Evolutionary conservation across 2,329 filamentous ascomycete species (phyloP).

Genomic region (Domatiomyces globalis): DNA sequence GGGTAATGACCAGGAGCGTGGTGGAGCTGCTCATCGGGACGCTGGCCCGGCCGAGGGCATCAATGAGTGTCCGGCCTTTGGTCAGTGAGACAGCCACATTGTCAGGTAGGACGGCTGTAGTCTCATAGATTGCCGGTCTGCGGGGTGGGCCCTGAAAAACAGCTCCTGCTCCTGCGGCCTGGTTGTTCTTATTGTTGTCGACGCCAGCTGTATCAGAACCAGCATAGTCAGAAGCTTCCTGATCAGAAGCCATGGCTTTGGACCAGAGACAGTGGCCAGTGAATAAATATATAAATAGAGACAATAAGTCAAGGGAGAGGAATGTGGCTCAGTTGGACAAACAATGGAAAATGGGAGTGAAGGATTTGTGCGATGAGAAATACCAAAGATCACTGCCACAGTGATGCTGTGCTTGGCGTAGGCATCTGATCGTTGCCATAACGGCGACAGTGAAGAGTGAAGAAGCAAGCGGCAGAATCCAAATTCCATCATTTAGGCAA

Average conservation of each 20-base stretch:
- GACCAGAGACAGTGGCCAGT: neutral
- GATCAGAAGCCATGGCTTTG: neutral
- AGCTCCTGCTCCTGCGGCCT: neutral
- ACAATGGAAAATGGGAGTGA: too few species aligned
- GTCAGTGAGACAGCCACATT: neutral
- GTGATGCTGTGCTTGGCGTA: neutral
- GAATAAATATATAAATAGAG: neutral
- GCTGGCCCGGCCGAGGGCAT: neutral
- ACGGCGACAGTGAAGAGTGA: neutral
- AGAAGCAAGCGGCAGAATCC: neutral
- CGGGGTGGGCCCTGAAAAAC: neutral
- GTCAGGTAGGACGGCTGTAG: neutral
- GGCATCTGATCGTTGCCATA: neutral
- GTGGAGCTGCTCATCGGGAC: neutral
- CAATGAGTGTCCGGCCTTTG: neutral
- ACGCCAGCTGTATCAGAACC: too few species aligned
- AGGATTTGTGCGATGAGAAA: too few species aligned
- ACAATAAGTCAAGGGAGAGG: neutral
- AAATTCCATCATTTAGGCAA: neutral
- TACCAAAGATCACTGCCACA: neutral
- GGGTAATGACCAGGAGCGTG: neutral
- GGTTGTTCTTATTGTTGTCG: neutral
- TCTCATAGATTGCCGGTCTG: neutral
- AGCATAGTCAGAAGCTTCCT: too few species aligned
- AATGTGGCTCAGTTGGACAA: neutral